Evolutionary conservation across 148 eudicot genomes (phyloP).

Genomic region (Nepenthes mirabilis): DNA sequence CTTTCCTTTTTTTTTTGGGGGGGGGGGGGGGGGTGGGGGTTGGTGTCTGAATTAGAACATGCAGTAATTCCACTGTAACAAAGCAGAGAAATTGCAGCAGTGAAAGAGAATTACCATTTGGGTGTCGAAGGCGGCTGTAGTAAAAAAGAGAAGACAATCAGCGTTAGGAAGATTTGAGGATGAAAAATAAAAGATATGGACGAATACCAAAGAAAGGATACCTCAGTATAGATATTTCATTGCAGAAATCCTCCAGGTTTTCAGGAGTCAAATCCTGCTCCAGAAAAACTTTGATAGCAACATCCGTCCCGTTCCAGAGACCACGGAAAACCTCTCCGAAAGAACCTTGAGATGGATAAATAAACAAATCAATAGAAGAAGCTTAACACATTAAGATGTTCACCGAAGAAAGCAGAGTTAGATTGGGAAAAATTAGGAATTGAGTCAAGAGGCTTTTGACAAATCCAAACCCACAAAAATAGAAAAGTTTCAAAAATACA

Average conservation of each 20-base stretch:
- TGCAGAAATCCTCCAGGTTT: conserved; percentile 98
- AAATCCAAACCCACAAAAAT: too few relatives aligned
- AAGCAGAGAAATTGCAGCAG: background rate
- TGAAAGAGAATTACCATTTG: conserved; percentile 63
- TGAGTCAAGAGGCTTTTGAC: too few relatives aligned
- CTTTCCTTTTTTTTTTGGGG: too few relatives aligned
- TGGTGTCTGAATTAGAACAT: background rate
- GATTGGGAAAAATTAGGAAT: too few relatives aligned
- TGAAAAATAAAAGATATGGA: background rate
- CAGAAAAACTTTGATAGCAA: conserved; percentile 90
- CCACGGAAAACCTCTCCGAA: conserved; percentile 99
- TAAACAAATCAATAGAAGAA: background rate
- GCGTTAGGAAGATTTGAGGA: conserved; percentile 17
- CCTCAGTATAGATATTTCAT: conserved; percentile 94
- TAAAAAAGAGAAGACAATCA: conserved; percentile 13
- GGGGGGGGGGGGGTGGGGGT: too few relatives aligned
- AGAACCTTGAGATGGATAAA: conserved; percentile 37
- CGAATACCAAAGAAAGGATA: conserved; percentile 14
- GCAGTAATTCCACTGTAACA: background rate
- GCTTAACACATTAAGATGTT: too few relatives aligned
- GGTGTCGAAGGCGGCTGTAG: conserved; percentile 96
- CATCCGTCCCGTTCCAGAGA: conserved; percentile 94
- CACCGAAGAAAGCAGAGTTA: too few relatives aligned
- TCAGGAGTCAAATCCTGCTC: conserved; percentile 97
- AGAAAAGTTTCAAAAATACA: too few relatives aligned